Base-by-base conservation (phyloP, 2,329 filamentous ascomycete species). In the Chaetothyriales sp. region DNA sequence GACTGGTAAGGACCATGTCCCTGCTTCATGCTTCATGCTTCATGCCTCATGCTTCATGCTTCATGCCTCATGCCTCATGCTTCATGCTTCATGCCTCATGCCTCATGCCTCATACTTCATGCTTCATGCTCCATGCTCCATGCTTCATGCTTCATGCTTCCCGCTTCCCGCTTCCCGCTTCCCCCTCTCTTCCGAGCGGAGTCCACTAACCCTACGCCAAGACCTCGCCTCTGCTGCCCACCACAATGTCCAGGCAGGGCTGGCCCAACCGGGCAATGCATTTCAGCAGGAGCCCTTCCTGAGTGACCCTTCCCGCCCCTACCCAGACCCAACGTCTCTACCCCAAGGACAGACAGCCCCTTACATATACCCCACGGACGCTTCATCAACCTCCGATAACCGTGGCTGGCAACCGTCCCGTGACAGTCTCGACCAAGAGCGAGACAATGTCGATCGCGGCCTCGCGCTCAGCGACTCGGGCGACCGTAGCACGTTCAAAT, bases 401-500 rank as follows among this genome's bases (percentile, higher is more conserved):
- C 49, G 55, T 18, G 9, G 46, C 25, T 61, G 54, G 53, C 7
- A 40, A 7, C 45, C 49, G 8, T 56, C 55, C n/a, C 51, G 59
- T 47, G 60, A 66, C 28, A 68, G 68, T n/a, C 69, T 72, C 43
- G 68, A 70, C 45, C 67, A 68, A 43, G 67, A 71, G 50, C 69
- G 61, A 10, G 64, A 70, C 56, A 70, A 64, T 43, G 60, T 70
- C 46, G 59, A 61, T 43, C 57, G 57, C 33, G 75, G 75, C 43
- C 64, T 85, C 1, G 77, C 83, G 43, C 69, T 85, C 53, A 76
- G 77, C 2, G 71, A 77, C 1, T 58, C 63, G 28, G 72, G 72
- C 22, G 85, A 89, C 62, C 77, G 81, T 46, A 72, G 89, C 7
- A 83, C 81, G 5, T 77, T 92, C 29, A 83, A 82, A 52, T 89